Evolutionary conservation across 768 basidiomycete genomes (phyloP).

Genomic region (Rhizopogon vinicolor): DNA sequence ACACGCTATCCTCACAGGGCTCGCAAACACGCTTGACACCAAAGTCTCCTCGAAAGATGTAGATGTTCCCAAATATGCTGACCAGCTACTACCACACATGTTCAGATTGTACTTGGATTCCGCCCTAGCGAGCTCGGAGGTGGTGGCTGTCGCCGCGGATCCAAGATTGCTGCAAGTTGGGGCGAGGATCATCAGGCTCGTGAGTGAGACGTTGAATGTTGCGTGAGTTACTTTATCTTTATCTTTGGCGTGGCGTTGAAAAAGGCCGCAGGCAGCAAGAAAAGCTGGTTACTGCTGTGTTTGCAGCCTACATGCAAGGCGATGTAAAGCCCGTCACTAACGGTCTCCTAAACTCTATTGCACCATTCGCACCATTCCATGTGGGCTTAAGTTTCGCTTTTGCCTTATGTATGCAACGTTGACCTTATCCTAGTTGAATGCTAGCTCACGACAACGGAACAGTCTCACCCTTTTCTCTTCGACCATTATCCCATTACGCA

Average conservation of each 20-base stretch:
- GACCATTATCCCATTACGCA: conserved; percentile 56
- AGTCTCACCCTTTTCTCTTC: conserved; percentile 65
- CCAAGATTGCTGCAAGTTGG: conserved; percentile 35
- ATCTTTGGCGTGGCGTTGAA: conserved; percentile 1
- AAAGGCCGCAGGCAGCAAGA: conserved; percentile 51
- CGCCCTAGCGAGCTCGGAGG: conserved; percentile 21
- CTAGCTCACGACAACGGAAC: conserved; percentile 46
- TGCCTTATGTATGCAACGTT: background rate
- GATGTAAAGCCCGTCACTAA: conserved; percentile 46
- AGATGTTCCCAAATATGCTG: conserved; percentile 80
- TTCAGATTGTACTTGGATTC: conserved; percentile 58
- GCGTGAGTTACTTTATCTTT: conserved; percentile 48
- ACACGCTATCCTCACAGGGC: conserved; percentile 72
- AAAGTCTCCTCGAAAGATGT: conserved; percentile 53
- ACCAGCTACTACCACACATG: conserved; percentile 67
- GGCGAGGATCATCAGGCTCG: conserved; percentile 59
- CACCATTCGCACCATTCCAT: conserved; percentile 44
- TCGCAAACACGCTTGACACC: conserved; percentile 53
- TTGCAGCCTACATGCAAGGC: conserved; percentile 36
- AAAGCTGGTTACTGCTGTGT: conserved; percentile 41
- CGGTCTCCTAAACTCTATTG: conserved; percentile 42
- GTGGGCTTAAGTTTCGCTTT: conserved; percentile 30
- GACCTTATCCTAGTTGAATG: conserved; percentile 8
- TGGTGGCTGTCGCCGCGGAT: conserved; percentile 30
- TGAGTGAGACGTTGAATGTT: conserved; percentile 57